Percentiles rank a stretch among this genome's conserved stretches.
Conservation (phyloP, 768 basidiomycete genomes). For the Trametopsis cervina region DNA sequence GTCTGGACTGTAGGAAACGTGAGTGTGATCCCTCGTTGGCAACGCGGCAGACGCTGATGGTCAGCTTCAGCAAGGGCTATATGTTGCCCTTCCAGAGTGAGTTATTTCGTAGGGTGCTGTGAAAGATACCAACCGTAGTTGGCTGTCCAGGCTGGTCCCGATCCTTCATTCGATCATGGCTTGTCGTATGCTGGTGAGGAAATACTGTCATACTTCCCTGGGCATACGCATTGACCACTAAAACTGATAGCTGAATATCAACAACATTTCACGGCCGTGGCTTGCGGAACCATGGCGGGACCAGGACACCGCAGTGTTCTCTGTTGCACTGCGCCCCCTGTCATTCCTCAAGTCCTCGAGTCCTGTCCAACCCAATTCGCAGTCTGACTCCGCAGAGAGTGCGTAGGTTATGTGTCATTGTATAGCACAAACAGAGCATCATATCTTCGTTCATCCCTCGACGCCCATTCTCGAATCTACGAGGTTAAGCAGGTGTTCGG, state of each 20-base stretch:
- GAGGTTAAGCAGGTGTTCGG: background rate
- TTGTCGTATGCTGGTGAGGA: conserved; percentile 9
- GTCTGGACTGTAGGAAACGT: conserved; percentile 1
- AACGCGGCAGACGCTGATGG: too few relatives aligned
- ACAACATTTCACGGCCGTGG: background rate
- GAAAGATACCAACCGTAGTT: background rate
- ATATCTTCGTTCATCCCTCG: background rate
- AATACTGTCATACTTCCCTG: background rate
- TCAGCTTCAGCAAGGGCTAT: conserved; percentile 5
- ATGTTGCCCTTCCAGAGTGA: conserved; percentile 4
- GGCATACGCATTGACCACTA: too few relatives aligned
- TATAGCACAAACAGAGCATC: background rate
- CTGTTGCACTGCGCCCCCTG: background rate
- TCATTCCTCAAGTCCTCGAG: background rate
- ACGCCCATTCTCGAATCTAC: background rate
- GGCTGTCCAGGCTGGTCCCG: background rate
- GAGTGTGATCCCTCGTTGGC: background rate
- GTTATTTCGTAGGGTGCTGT: background rate
- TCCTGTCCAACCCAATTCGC: background rate
- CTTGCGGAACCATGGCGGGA: conserved; percentile 7
- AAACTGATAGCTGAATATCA: conserved; percentile 11
- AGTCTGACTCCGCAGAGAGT: background rate
- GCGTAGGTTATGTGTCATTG: background rate
- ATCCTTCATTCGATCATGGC: conserved; percentile 9
- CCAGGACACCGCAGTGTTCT: conserved; percentile 2